phyloP scores from a whole-genome alignment of 768 basidiomycete genomes.

The Boletus insuetus region DNA sequence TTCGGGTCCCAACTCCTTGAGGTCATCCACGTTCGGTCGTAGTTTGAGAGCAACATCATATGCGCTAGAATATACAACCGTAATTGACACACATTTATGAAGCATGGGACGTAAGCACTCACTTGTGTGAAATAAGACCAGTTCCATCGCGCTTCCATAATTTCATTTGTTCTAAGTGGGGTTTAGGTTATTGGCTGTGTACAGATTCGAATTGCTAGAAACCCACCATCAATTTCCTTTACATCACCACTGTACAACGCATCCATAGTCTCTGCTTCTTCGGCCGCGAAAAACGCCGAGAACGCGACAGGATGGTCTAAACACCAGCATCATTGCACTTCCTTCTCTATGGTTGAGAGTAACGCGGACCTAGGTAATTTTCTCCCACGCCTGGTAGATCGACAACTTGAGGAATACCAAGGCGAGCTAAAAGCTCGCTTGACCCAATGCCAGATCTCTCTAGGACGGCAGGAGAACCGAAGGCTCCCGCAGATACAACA shows the following conservation, averaged over 20 bases:
- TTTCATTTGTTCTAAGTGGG: slow-evolving; percentile 28
- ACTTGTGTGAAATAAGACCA: slow-evolving; percentile 60
- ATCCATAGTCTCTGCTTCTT: slow-evolving; percentile 51
- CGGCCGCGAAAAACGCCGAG: slow-evolving; percentile 38
- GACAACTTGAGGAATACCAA: slow-evolving; percentile 48
- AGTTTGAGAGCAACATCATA: slow-evolving; percentile 56
- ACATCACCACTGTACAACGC: slow-evolving; percentile 39
- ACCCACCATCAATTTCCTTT: slow-evolving; percentile 41
- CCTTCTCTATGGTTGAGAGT: background rate
- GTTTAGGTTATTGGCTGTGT: slow-evolving; percentile 9
- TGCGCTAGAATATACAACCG: slow-evolving; percentile 34
- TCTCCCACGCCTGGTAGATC: slow-evolving; percentile 77
- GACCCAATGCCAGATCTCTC: slow-evolving; percentile 71
- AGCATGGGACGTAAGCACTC: slow-evolving; percentile 7
- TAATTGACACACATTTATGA: background rate
- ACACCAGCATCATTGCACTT: background rate
- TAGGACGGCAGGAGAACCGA: slow-evolving; percentile 55
- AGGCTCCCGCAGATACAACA: slow-evolving; percentile 50
- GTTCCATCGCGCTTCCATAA: slow-evolving; percentile 39
- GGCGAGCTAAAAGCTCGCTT: slow-evolving; percentile 41
- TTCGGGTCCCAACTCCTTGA: slow-evolving; percentile 45
- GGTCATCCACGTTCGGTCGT: slow-evolving; percentile 48
- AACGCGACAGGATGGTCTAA: slow-evolving; percentile 33
- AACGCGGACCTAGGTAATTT: slow-evolving; percentile 50
- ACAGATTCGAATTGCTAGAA: background rate